Base-by-base conservation (phyloP, 768 basidiomycete genomes). In the Hortiboletus flavorubellus region DNA sequence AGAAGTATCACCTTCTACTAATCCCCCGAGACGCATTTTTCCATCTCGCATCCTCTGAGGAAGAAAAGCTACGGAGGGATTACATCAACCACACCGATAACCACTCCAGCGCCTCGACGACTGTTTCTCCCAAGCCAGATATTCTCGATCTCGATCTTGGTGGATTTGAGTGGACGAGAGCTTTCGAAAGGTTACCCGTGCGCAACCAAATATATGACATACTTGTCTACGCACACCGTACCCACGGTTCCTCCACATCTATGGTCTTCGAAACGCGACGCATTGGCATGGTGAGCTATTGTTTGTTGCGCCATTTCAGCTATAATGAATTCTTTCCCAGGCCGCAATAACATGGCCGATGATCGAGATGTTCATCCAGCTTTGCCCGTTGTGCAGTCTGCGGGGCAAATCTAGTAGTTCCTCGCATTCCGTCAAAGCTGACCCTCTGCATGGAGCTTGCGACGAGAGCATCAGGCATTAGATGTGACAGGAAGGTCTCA, bases 281-380 rank as follows among this genome's bases (percentile, higher is more conserved):
- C 49, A 75, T 84, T 15, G 82, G 84, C 58, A 80, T 87, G 56
- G 86, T 87, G 63, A 71, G 84, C 73, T 29, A 33, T 53, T 49
- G 37, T 8, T 35, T 29, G 10, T 56, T 41, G 48, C 6, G 11
- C 6, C 14, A 46, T 48, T 50, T 34, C n/a, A 10, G n/a, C 33
- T 49, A 50, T 46, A 51, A 42, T 54, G 26, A 55, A 34, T 31
- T 55, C 21, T 55, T 47, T 39, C n/a, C n/a, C 43, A 88, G 86
- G 79, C 84, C 29, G 75, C 75, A 23, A 79, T 88, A 51, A 87
- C 86, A 8, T 88, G 85, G 85, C 83, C 86, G 4, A 88, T 88
- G 83, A 77, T 81, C 6, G 86, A 88, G 65, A 78, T 82, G 37
- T 88, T 87, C 68, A 73, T 78, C 39, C 78, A 78, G 33, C 68